Evolutionary conservation across 805 yeast species (phyloP), one percentile per base, ranked within the genome.

Genomic region (Candida krabiensis): DNA sequence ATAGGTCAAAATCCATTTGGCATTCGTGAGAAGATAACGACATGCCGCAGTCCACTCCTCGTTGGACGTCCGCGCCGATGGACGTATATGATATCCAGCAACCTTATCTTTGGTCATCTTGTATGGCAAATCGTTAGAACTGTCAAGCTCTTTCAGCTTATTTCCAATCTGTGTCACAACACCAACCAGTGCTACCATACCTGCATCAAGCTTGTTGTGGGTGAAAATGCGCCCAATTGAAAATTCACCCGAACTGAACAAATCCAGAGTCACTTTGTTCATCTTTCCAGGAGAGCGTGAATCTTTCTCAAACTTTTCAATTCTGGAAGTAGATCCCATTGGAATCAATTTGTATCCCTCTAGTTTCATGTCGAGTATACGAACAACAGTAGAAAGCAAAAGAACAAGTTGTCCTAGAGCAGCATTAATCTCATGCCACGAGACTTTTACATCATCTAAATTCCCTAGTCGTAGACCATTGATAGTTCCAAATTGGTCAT

Each of bases 1-100:
- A 55, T 81, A 88, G 4, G 90, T 83, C 38, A 90, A 63, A 6
- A 91, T 71, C 96, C 96, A 91, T 55, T 87, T 88, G 21, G 79
- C 70, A 52, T 91, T 79, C 0, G 93, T 86, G 33, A 90, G 64
- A 9, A 91, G 66, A 54, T 80, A 85, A 52, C 85, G 83, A 63
- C 96, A 89, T 1, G 95, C 91, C 18, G 83, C 77, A 0, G 96
- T 87, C 98, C 98, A 90, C 44, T 84, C 87, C 30, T 79, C 78
- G 56, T 82, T 83, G 0, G 83, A 75, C 3, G 72, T 63, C 41
- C 72, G 68, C 3, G 86, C 74, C 2, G 86, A 77, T 1, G 87
- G 72, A 32, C 80, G 68, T n/a, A 91, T 82, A 34, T 86, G 77
- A 39, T 79, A 74, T 1, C 86, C 89, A 1, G 93, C 95, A 24